Percentiles rank a stretch among this genome's conserved stretches.
These are phyloP conservation scores for Coix lacrymajobi DNA, from an alignment of 176 grass and related monocot species.

Conservation along the genomic window DNA sequence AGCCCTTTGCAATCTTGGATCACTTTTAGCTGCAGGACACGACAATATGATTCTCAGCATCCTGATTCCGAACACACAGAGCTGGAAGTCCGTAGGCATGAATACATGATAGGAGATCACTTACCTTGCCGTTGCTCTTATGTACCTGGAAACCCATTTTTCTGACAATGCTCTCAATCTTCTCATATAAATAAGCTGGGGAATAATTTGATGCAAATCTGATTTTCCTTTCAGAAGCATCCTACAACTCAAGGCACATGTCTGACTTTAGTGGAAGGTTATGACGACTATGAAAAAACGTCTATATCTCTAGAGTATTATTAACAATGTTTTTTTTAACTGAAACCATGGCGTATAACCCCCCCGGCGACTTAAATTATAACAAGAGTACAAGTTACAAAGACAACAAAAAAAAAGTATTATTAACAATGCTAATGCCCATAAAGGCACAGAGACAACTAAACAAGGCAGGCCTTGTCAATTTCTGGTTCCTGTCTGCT, in stretches of 20 bases:
- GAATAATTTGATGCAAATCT: conserved; percentile 84
- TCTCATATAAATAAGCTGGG: conserved; percentile 78
- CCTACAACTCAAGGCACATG: conserved; percentile 35
- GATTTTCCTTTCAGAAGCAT: conserved; percentile 81
- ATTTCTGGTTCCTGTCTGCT: background rate
- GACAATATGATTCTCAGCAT: conserved; percentile 6
- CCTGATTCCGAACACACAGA: background rate
- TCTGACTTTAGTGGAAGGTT: conserved; percentile 11
- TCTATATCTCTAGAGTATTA: background rate
- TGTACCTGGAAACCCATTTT: conserved; percentile 76
- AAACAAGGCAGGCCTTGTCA: background rate
- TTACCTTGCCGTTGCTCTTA: conserved; percentile 66
- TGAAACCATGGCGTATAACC: no score
- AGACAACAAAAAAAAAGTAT: no score
- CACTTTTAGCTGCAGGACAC: conserved; percentile 57
- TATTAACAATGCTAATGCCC: background rate
- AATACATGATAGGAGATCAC: background rate
- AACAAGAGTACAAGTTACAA: no score
- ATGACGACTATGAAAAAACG: background rate
- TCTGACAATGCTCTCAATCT: conserved; percentile 63
- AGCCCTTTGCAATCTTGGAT: conserved; percentile 48
- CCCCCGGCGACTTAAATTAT: no score
- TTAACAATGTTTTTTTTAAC: no score
- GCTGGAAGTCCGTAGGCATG: background rate
- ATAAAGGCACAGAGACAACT: conserved; percentile 5